phyloP scores from a whole-genome alignment of 441 rosid species.

The Flueggea neowawraea region DNA sequence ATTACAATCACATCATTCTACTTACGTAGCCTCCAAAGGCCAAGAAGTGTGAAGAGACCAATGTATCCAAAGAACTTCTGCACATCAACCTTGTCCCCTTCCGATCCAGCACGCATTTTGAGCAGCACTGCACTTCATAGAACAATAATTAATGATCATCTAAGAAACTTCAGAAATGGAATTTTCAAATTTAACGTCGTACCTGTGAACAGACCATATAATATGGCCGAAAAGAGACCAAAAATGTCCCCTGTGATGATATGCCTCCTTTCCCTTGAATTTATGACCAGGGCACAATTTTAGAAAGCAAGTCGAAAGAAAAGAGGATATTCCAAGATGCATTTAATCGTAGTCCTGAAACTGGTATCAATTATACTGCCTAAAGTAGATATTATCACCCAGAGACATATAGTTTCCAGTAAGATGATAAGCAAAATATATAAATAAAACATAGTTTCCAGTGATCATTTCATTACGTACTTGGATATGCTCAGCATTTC shows the following conservation, averaged over 20 bases:
- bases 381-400: no score
- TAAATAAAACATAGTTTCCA: not conserved
- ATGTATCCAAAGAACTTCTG: slow-evolving; percentile 55
- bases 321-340: no score
- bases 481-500: slow-evolving; percentile 37
- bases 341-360: no score
- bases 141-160: not conserved
- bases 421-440: no score
- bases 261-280: slow-evolving; percentile 40
- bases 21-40: slow-evolving; percentile 75
- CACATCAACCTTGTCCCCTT: slow-evolving; percentile 48
- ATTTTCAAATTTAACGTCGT: not conserved
- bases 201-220: slow-evolving; percentile 60
- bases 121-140: slow-evolving; percentile 43
- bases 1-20: slow-evolving; percentile 1
- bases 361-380: no score
- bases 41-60: slow-evolving; percentile 53
- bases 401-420: no score
- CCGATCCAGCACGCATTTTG: slow-evolving; percentile 52
- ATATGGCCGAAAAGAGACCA: slow-evolving; percentile 54
- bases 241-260: slow-evolving; percentile 45
- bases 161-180: not conserved
- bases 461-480: slow-evolving; percentile 26
- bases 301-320: no score
- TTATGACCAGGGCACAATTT: not conserved